Evolutionary conservation across 225 moss, liverwort and hornwort genomes (phyloP).

Genomic region (Bryoerythrophyllum caledonicum): DNA sequence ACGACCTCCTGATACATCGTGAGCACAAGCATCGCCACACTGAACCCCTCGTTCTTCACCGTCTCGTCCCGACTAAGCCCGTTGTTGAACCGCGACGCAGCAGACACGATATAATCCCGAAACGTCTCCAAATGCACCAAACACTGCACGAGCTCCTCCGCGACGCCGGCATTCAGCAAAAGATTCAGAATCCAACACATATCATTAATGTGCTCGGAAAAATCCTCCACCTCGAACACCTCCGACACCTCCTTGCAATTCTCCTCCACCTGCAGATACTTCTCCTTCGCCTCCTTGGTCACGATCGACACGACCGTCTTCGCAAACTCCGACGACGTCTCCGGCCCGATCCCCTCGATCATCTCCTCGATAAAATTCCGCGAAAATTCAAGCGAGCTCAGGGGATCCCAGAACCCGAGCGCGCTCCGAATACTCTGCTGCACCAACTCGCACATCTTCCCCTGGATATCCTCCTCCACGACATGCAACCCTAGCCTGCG

Average conservation of each 20-base stretch:
- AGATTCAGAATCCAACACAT: constrained; percentile 25
- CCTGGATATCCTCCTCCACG: constrained; percentile 19
- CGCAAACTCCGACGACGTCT: not conserved
- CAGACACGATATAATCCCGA: constrained; percentile 15
- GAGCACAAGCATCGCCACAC: constrained; percentile 2
- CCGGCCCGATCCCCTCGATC: not conserved
- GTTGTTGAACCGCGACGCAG: constrained; percentile 13
- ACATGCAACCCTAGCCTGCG: constrained; percentile 25
- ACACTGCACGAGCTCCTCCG: constrained; percentile 21
- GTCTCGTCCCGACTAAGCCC: constrained; percentile 18
- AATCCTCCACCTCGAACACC: not conserved
- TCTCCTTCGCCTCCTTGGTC: constrained; percentile 9
- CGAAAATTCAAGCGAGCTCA: not conserved
- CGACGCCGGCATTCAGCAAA: constrained; percentile 1
- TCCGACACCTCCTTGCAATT: not conserved
- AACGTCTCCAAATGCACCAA: constrained; percentile 9
- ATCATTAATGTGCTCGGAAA: constrained; percentile 4
- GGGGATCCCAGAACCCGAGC: constrained; percentile 20
- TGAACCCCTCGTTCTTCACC: constrained; percentile 21
- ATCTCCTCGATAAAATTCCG: constrained; percentile 18
- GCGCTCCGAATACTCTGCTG: constrained; percentile 20
- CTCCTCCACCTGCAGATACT: not conserved
- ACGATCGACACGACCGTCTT: constrained; percentile 20
- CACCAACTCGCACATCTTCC: constrained; percentile 14
- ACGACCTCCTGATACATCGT: constrained; percentile 16